Percentiles rank a stretch among this genome's conserved stretches.
Evolutionary conservation across 73 alveolate genomes (phyloP).

Genomic region (Paramecium tetraurelia): DNA sequence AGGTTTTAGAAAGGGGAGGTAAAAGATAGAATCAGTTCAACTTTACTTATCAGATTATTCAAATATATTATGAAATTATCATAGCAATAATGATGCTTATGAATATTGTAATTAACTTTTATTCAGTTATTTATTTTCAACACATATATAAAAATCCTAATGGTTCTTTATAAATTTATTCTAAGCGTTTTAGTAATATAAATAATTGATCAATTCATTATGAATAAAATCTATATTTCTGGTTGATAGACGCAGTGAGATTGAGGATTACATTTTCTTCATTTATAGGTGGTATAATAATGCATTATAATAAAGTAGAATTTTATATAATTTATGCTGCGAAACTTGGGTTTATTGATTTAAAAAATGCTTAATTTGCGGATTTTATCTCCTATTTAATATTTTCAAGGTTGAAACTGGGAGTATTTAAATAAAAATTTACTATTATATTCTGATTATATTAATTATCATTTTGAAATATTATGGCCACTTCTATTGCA

Average conservation of each 20-base stretch:
- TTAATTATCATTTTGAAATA: neutral
- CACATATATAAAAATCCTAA: no score
- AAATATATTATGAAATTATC: neutral
- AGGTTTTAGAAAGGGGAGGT: neutral
- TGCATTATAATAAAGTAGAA: neutral
- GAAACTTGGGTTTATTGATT: neutral
- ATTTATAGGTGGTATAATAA: neutral
- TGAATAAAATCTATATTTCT: neutral
- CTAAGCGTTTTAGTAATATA: no score
- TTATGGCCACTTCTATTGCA: slow-evolving; percentile 19
- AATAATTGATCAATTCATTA: no score
- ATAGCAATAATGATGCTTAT: neutral
- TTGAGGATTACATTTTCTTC: neutral
- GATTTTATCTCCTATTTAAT: neutral
- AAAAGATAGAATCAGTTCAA: neutral
- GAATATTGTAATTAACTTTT: no score
- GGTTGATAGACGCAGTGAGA: neutral
- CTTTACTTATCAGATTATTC: neutral
- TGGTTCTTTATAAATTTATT: neutral
- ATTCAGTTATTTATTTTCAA: neutral
- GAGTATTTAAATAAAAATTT: neutral
- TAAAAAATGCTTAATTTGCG: neutral
- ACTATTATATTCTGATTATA: slow-evolving; percentile 5
- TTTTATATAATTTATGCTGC: no score
- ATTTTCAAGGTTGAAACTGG: neutral